phyloP scores from a whole-genome alignment of 345 rosid genomes.

The Heritiera fomes region DNA sequence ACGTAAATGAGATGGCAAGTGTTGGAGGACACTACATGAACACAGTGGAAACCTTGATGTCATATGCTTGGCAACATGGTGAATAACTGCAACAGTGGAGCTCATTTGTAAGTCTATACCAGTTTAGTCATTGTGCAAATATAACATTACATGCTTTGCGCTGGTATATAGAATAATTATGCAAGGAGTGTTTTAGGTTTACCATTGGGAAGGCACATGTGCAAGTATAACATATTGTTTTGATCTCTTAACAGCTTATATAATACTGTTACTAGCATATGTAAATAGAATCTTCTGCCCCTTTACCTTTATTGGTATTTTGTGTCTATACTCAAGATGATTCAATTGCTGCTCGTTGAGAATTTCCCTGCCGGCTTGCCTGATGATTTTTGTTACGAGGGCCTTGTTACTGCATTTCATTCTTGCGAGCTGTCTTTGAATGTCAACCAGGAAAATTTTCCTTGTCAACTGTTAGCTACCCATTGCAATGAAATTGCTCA shows the following conservation, averaged over 20 bases:
- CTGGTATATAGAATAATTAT: not conserved
- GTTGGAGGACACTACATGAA: constrained; percentile 23
- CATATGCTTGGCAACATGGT: constrained; percentile 25
- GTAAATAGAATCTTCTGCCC: not conserved
- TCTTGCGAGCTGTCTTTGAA: not conserved
- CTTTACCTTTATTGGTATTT: not conserved
- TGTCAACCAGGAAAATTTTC: not conserved
- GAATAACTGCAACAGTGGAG: constrained; percentile 4
- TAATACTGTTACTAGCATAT: not conserved
- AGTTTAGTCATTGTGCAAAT: not conserved
- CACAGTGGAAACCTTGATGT: constrained; percentile 21
- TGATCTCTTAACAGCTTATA: not conserved
- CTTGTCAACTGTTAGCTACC: not conserved
- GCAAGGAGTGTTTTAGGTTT: not conserved
- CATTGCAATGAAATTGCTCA: not conserved
- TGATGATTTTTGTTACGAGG: not conserved
- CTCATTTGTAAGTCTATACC: constrained; percentile 21
- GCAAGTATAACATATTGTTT: not conserved
- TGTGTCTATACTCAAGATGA: not conserved
- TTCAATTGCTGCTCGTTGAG: not conserved
- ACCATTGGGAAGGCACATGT: not conserved
- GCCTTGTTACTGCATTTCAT: not conserved
- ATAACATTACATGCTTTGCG: not conserved
- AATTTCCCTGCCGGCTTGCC: not conserved
- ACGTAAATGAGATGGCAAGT: constrained; percentile 15